Evolutionary conservation across 768 basidiomycete species (phyloP).

Genomic region (Strobilomyces dryophilus): DNA sequence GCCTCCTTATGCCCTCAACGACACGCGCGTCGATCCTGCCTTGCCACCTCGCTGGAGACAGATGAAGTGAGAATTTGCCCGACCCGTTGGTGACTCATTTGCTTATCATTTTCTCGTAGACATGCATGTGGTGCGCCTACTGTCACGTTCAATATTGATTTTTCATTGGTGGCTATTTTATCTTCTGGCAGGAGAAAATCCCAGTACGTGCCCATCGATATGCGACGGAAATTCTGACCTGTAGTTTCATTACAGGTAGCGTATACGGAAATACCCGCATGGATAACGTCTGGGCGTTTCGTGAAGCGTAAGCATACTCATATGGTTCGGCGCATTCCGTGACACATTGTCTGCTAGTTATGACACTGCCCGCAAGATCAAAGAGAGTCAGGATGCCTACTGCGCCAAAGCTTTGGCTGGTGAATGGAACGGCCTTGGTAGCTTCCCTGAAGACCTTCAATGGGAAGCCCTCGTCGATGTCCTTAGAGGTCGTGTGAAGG

Average conservation of each 20-base stretch:
- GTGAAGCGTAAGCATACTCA: slow-evolving; percentile 38
- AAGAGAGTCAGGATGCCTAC: slow-evolving; percentile 50
- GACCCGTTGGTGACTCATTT: neutral
- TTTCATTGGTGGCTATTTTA: neutral
- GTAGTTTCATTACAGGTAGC: slow-evolving; percentile 12
- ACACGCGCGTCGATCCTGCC: slow-evolving; percentile 35
- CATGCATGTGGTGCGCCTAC: slow-evolving; percentile 53
- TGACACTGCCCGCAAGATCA: slow-evolving; percentile 50
- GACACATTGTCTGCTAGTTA: slow-evolving; percentile 32
- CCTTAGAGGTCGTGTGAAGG: slow-evolving; percentile 80
- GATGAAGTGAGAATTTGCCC: slow-evolving; percentile 56
- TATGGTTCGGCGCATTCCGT: neutral
- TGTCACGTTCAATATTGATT: neutral
- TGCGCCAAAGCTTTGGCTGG: slow-evolving; percentile 42
- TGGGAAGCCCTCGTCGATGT: slow-evolving; percentile 83
- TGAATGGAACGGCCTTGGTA: slow-evolving; percentile 36
- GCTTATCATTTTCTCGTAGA: slow-evolving; percentile 27
- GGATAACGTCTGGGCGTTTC: slow-evolving; percentile 50
- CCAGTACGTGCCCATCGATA: slow-evolving; percentile 27
- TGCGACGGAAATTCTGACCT: neutral
- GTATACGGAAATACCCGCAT: slow-evolving; percentile 38
- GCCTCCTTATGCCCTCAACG: slow-evolving; percentile 63
- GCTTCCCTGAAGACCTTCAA: slow-evolving; percentile 68
- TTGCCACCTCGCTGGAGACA: slow-evolving; percentile 67
- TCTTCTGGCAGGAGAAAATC: slow-evolving; percentile 42